Conservation (phyloP, 129 eudicot species). For the Silybum marianum region DNA sequence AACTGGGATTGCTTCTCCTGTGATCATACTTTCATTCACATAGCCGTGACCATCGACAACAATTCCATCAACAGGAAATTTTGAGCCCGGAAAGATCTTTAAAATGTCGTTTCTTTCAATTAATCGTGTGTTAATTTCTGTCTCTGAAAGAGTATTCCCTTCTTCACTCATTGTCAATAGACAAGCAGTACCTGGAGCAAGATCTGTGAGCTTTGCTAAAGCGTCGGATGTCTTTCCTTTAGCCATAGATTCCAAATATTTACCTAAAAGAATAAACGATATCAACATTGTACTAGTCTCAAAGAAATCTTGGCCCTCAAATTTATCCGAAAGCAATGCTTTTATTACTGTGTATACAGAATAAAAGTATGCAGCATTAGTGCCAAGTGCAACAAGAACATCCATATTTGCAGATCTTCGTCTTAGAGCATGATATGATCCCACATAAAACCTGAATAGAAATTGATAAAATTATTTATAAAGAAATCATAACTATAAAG, state of each 20-base stretch:
- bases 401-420: slow-evolving; percentile 96
- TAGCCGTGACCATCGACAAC: slow-evolving; percentile 82
- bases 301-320: slow-evolving; percentile 89
- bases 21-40: slow-evolving; percentile 99
- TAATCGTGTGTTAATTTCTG: slow-evolving; percentile 74
- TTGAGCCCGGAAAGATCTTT: slow-evolving; percentile 90
- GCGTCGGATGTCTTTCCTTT: slow-evolving; percentile 99
- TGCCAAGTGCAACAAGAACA: slow-evolving; percentile 95
- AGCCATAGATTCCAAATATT: slow-evolving; percentile 86
- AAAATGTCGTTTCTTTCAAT: slow-evolving; percentile 77
- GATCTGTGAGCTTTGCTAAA: slow-evolving; percentile 76
- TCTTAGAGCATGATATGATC: slow-evolving; percentile 89
- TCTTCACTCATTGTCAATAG: slow-evolving; percentile 57
- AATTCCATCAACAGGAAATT: slow-evolving; percentile 89
- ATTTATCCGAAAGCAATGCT: slow-evolving; percentile 66
- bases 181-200: slow-evolving; percentile 86
- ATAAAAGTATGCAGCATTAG: slow-evolving; percentile 96
- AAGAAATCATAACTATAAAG: neutral
- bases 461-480: neutral
- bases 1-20: slow-evolving; percentile 92
- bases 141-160: slow-evolving; percentile 70
- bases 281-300: slow-evolving; percentile 99
- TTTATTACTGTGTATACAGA: slow-evolving; percentile 78
- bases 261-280: slow-evolving; percentile 92
- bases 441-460: slow-evolving; percentile 78